Conservation (phyloP, 2,329 filamentous ascomycete species). For the Colletotrichum orchidophilum region DNA sequence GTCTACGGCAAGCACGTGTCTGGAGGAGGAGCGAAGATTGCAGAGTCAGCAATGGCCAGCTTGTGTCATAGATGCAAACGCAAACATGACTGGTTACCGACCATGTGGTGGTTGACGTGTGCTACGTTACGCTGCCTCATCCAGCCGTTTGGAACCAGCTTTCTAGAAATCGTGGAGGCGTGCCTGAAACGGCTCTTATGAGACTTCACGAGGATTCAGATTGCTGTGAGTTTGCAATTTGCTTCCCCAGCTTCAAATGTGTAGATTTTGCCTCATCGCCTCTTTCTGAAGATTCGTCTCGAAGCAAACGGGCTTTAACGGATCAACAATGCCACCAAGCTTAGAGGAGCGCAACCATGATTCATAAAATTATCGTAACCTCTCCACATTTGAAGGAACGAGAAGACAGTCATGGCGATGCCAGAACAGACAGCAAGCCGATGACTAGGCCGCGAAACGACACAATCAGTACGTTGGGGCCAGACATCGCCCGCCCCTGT, state of each 20-base stretch:
- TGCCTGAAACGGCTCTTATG: background rate
- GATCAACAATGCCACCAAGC: background rate
- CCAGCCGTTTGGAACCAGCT: background rate
- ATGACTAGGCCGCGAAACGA: background rate
- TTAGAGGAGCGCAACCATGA: background rate
- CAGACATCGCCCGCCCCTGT: no score
- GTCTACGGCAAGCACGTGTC: background rate
- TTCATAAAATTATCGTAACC: background rate
- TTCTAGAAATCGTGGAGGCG: background rate
- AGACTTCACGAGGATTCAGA: background rate
- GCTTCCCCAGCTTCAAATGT: background rate
- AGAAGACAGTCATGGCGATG: background rate
- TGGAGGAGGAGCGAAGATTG: background rate
- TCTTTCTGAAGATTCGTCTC: background rate
- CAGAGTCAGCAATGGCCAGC: constrained; percentile 15
- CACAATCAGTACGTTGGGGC: background rate
- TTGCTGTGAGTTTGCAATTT: background rate
- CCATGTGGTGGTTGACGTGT: background rate
- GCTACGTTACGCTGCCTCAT: background rate
- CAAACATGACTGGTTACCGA: background rate
- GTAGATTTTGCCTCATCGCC: background rate
- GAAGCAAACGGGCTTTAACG: background rate
- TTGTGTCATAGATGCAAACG: background rate
- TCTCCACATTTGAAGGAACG: background rate
- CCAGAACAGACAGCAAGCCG: no score